phyloP scores from a whole-genome alignment of 2,329 filamentous ascomycete species.

The Fusarium sp. region DNA sequence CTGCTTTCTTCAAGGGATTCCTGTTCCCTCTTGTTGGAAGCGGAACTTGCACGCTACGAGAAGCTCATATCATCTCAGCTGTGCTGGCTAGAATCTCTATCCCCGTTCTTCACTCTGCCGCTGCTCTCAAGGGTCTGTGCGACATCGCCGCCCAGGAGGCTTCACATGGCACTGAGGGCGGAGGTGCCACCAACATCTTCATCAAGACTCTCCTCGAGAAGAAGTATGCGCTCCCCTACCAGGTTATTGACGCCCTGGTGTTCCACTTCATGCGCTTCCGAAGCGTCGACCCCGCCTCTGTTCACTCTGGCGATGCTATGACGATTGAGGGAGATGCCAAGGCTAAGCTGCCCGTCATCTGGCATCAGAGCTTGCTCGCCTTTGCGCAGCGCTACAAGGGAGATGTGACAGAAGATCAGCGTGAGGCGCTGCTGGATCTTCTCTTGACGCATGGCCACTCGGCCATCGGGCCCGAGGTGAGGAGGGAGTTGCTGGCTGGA shows the following conservation, averaged over 20 bases:
- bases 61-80: constrained; percentile 91
- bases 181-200: constrained; percentile 94
- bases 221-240: constrained; percentile 95
- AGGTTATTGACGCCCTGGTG: constrained; percentile 92
- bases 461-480: constrained; percentile 89
- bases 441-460: constrained; percentile 87
- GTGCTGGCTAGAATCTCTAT: constrained; percentile 88
- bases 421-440: constrained; percentile 90
- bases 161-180: constrained; percentile 83
- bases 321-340: constrained; percentile 62
- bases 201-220: constrained; percentile 95
- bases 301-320: constrained; percentile 67
- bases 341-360: constrained; percentile 86
- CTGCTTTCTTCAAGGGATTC: constrained; percentile 96
- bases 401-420: constrained; percentile 94
- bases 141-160: constrained; percentile 95
- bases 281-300: constrained; percentile 71
- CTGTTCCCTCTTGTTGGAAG: constrained; percentile 89
- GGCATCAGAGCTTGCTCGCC: constrained; percentile 92
- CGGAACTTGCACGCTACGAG: constrained; percentile 89
- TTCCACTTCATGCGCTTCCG: constrained; percentile 97
- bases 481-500: constrained; percentile 88
- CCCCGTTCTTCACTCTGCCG: constrained; percentile 91
- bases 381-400: constrained; percentile 97
- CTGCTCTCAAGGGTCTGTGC: constrained; percentile 90